Percentiles rank a stretch among this genome's conserved stretches.
Evolutionary conservation across 495 filamentous ascomycete species (phyloP).

Genomic region (Xylaria scruposa): DNA sequence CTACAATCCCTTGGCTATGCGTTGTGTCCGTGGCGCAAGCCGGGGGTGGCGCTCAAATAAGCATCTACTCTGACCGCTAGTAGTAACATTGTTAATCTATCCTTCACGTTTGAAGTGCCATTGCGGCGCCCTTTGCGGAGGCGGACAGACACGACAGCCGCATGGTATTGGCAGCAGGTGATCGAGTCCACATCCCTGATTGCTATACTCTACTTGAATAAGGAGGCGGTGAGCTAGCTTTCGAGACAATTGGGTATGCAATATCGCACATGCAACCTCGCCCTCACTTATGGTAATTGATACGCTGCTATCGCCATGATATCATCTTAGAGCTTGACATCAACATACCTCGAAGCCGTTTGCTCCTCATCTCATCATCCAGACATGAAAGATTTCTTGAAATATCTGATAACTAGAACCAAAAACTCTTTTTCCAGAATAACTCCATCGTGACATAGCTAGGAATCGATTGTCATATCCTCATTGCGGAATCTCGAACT

Average conservation of each 20-base stretch:
- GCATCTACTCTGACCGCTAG: neutral
- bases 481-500: neutral
- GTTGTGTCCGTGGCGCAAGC: conserved; percentile 1
- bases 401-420: neutral
- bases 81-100: neutral
- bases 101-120: neutral
- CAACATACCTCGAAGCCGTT: neutral
- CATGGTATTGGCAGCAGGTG: neutral
- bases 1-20: conserved; percentile 8
- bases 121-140: neutral
- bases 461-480: neutral
- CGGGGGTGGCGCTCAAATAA: neutral
- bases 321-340: too few species aligned
- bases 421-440: neutral
- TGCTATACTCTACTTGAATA: neutral
- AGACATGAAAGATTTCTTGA: neutral
- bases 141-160: neutral
- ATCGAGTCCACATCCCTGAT: neutral
- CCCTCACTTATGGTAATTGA: neutral
- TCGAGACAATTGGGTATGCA: neutral
- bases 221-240: neutral
- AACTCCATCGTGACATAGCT: neutral
- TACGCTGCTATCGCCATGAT: neutral
- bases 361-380: neutral
- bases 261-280: neutral